These are phyloP conservation scores for Kwoniella shivajii DNA, from an alignment of 1,284 basidiomycete species.

Conservation along the genomic window DNA sequence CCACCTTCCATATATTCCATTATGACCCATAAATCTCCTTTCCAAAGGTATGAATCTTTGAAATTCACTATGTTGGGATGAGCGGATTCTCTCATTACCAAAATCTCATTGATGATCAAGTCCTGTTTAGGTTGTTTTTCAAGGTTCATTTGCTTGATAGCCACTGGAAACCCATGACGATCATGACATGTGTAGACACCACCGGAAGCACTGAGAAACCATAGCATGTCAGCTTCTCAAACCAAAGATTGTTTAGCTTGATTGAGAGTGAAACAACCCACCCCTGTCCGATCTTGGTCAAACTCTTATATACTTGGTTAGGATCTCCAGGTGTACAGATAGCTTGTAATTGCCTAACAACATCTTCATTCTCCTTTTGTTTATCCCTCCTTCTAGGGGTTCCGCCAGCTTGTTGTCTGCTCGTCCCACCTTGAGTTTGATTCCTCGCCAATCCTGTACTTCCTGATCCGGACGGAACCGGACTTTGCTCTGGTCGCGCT, in stretches of 20 bases:
- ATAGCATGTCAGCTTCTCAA: slow-evolving; percentile 16
- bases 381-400: slow-evolving; percentile 80
- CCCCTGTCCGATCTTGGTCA: slow-evolving; percentile 98
- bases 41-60: slow-evolving; percentile 96
- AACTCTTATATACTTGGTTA: slow-evolving; percentile 84
- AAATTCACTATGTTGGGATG: slow-evolving; percentile 99
- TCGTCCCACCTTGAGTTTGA: slow-evolving; percentile 34
- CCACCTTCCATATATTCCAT: slow-evolving; percentile 99
- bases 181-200: slow-evolving; percentile 98
- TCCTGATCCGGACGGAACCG: slow-evolving; percentile 22
- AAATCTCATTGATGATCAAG: slow-evolving; percentile 98
- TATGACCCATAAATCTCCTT: slow-evolving; percentile 98
- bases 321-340: slow-evolving; percentile 99
- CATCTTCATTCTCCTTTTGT: slow-evolving; percentile 83
- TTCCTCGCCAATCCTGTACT: slow-evolving; percentile 36
- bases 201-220: slow-evolving; percentile 74
- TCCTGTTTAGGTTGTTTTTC: slow-evolving; percentile 99
- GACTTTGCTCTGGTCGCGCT: slow-evolving; percentile 31
- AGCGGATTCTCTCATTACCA: slow-evolving; percentile 94
- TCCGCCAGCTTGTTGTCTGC: slow-evolving; percentile 53
- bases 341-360: slow-evolving; percentile 83
- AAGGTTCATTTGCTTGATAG: slow-evolving; percentile 99
- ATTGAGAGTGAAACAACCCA: slow-evolving; percentile 54
- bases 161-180: slow-evolving; percentile 88
- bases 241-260: neutral